Evolutionary conservation across 202 grass and related monocot species (phyloP).

Genomic region (Elaeis oleifera): DNA sequence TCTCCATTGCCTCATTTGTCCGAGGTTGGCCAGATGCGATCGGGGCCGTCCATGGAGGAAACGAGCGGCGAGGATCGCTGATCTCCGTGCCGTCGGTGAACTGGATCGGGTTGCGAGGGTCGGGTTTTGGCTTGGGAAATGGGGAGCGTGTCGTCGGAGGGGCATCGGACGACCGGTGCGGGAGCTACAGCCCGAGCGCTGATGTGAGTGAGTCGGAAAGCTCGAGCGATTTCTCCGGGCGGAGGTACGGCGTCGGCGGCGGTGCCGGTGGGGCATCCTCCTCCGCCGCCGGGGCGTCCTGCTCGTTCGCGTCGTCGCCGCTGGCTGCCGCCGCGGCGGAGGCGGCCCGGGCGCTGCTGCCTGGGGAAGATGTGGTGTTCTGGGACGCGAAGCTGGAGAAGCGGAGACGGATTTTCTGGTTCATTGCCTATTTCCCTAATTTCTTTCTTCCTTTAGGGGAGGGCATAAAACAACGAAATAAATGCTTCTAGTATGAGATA

Average conservation of each 20-base stretch:
- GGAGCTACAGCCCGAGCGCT: constrained; percentile 89
- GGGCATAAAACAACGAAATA: background rate
- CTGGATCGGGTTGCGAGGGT: too few relatives aligned
- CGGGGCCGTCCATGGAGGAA: too few relatives aligned
- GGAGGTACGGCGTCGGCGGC: constrained; percentile 28
- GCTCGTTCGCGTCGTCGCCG: constrained; percentile 53
- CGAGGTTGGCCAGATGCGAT: too few relatives aligned
- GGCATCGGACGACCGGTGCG: constrained; percentile 57
- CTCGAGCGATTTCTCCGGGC: constrained; percentile 61
- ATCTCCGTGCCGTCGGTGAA: too few relatives aligned
- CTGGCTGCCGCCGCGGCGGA: constrained; percentile 28
- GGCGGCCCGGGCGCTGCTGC: background rate
- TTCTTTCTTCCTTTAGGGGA: too few relatives aligned
- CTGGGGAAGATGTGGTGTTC: constrained; percentile 13
- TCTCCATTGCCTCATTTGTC: too few relatives aligned
- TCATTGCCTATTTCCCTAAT: background rate
- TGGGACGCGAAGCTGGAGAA: constrained; percentile 53
- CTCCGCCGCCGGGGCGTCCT: constrained; percentile 53
- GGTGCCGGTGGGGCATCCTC: constrained; percentile 25
- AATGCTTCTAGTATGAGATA: constrained; percentile 16
- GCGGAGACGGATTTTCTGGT: constrained; percentile 59
- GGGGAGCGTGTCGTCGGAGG: constrained; percentile 76
- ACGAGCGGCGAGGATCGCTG: too few relatives aligned
- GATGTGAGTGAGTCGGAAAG: constrained; percentile 94
- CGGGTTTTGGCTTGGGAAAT: constrained; percentile 15